Percentiles rank a stretch among this genome's conserved stretches.
phyloP scores from a whole-genome alignment of 768 basidiomycete species.

The Lactarius sp. region DNA sequence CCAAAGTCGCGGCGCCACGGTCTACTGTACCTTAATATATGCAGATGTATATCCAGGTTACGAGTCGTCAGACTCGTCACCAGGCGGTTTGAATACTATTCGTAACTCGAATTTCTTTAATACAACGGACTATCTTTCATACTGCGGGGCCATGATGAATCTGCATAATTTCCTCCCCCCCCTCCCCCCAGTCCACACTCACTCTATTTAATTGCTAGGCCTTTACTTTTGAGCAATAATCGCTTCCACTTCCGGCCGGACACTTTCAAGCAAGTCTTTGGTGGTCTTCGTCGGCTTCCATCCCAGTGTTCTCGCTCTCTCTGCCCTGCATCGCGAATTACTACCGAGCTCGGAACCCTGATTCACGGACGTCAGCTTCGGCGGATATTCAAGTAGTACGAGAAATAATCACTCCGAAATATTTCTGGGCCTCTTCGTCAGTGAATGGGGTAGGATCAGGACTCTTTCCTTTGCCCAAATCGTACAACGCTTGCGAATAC shows the following conservation, averaged over 20 bases:
- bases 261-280: constrained; percentile 46
- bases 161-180: too few species aligned
- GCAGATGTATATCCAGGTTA: too few species aligned
- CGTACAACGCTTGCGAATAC: constrained; percentile 35
- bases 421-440: constrained; percentile 38
- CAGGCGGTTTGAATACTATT: neutral
- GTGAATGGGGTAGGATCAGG: constrained; percentile 44
- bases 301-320: constrained; percentile 41
- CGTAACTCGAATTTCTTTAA: neutral
- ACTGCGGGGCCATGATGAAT: too few species aligned
- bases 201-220: too few species aligned
- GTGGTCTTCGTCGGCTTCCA: constrained; percentile 50
- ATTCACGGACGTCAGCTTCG: neutral
- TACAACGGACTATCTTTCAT: neutral
- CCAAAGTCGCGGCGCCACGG: too few species aligned
- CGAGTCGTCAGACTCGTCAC: too few species aligned
- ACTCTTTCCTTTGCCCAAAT: constrained; percentile 31
- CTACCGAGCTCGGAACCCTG: constrained; percentile 24
- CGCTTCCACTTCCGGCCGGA: constrained; percentile 42
- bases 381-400: neutral
- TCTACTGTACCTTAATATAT: too few species aligned
- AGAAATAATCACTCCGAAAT: constrained; percentile 30
- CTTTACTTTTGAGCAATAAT: constrained; percentile 14
- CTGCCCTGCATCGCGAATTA: constrained; percentile 43
- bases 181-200: too few species aligned